phyloP scores from a whole-genome alignment of 192 early-diverging fungal genomes.

The Coemansia sp. region DNA sequence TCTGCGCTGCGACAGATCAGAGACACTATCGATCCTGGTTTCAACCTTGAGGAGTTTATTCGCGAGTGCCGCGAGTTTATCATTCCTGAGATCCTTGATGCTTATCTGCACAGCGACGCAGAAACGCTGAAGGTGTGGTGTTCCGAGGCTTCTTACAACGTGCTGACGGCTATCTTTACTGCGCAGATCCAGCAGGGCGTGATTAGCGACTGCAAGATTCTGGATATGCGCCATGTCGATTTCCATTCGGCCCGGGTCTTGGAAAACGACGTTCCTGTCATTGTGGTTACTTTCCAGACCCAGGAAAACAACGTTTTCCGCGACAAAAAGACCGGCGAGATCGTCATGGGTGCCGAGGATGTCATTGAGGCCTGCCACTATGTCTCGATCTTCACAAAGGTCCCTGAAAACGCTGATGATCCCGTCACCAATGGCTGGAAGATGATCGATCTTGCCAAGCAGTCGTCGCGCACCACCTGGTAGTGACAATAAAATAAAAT shows the following conservation, averaged over 20 bases:
- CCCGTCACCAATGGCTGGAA: slow-evolving; percentile 88
- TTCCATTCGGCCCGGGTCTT: slow-evolving; percentile 86
- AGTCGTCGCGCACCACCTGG: slow-evolving; percentile 57
- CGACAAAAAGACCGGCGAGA: slow-evolving; percentile 77
- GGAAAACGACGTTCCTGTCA: slow-evolving; percentile 91
- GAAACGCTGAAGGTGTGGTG: slow-evolving; percentile 89
- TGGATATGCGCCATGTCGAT: slow-evolving; percentile 90
- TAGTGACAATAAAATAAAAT: slow-evolving; percentile 5
- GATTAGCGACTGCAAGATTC: slow-evolving; percentile 89
- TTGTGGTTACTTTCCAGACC: slow-evolving; percentile 86
- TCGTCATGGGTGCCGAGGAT: slow-evolving; percentile 86
- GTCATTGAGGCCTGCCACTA: slow-evolving; percentile 85
- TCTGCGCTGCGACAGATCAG: slow-evolving; percentile 79
- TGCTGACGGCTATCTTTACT: slow-evolving; percentile 79
- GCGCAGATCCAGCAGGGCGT: slow-evolving; percentile 85
- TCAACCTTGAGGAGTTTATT: slow-evolving; percentile 84
- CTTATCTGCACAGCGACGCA: slow-evolving; percentile 83
- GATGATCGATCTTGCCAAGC: slow-evolving; percentile 89
- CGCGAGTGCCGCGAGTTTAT: slow-evolving; percentile 89
- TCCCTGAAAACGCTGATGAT: slow-evolving; percentile 74
- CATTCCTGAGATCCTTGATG: slow-evolving; percentile 95
- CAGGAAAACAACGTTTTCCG: slow-evolving; percentile 94
- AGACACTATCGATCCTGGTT: slow-evolving; percentile 80
- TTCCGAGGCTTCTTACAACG: slow-evolving; percentile 85
- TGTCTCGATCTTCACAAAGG: slow-evolving; percentile 88